Evolutionary conservation across 1,284 basidiomycete species (phyloP).

Genomic region (Ustilago trichophora): DNA sequence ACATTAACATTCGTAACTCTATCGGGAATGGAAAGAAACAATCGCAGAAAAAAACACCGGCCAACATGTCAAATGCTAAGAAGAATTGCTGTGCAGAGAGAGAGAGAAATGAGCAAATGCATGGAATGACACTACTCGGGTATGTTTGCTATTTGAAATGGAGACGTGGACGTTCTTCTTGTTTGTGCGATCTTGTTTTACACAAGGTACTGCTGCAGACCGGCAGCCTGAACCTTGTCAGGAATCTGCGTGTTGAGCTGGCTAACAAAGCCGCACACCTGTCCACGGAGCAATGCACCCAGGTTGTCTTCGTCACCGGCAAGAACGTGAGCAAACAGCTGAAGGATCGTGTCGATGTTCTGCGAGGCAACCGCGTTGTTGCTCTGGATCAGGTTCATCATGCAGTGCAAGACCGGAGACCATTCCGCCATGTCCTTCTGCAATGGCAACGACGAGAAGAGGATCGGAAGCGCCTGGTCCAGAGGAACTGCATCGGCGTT

Average conservation of each 20-base stretch:
- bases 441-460: conserved; percentile 84
- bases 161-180: no score
- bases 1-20: conserved; percentile 34
- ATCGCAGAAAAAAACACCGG: no score
- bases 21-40: no score
- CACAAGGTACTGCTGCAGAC: conserved; percentile 70
- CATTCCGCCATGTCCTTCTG: conserved; percentile 79
- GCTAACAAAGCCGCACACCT: conserved; percentile 73
- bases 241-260: conserved; percentile 79
- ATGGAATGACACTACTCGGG: conserved; percentile 47
- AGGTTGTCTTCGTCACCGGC: conserved; percentile 66
- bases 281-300: conserved; percentile 69
- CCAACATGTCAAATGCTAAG: no score
- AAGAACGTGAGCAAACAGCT: conserved; percentile 84
- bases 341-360: conserved; percentile 81
- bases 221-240: conserved; percentile 78
- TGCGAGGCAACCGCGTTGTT: conserved; percentile 76
- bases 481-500: conserved; percentile 85
- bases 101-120: conserved; percentile 50
- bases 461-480: conserved; percentile 83
- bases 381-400: conserved; percentile 86
- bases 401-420: conserved; percentile 81
- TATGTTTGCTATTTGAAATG: conserved; percentile 31
- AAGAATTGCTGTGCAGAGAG: no score
- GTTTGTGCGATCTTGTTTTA: conserved; percentile 19